Conservation (phyloP, 2,329 filamentous ascomycete genomes). For the Botryotinia narcissicola region DNA sequence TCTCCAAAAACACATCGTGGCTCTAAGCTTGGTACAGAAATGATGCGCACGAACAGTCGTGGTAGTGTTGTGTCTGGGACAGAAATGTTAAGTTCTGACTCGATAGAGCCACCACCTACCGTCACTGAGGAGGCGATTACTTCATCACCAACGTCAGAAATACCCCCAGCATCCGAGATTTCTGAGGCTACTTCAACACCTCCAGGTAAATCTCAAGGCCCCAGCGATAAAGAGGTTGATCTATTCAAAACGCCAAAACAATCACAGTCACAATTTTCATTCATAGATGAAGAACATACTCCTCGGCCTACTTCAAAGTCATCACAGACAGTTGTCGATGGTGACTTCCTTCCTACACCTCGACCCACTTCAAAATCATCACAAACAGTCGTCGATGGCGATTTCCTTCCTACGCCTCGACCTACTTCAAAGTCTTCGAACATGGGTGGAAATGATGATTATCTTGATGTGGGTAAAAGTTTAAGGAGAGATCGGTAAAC, state of each 20-base stretch:
- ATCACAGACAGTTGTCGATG: background rate
- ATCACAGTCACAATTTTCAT: constrained; percentile 20
- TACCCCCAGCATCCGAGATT: constrained; percentile 31
- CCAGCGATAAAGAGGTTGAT: constrained; percentile 29
- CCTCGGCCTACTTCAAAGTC: constrained; percentile 10
- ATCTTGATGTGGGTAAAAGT: background rate
- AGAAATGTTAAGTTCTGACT: constrained; percentile 6
- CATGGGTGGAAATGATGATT: background rate
- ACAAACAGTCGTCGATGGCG: background rate
- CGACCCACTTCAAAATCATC: constrained; percentile 12
- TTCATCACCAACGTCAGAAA: constrained; percentile 23
- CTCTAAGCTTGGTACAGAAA: constrained; percentile 91
- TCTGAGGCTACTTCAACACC: constrained; percentile 33
- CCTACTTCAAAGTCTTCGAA: constrained; percentile 9
- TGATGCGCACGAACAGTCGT: constrained; percentile 96
- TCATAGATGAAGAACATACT: constrained; percentile 15
- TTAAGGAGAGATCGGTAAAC: background rate
- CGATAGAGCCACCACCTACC: constrained; percentile 33
- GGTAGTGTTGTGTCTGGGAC: constrained; percentile 61
- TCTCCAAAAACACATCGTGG: constrained; percentile 60
- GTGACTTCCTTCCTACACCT: background rate
- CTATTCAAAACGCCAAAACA: constrained; percentile 35
- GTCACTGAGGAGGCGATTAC: constrained; percentile 25
- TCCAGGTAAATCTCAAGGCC: constrained; percentile 32
- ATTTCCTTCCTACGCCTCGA: constrained; percentile 7